Evolutionary conservation across 2,329 filamentous ascomycete species (phyloP).

Genomic region (Colletotrichum zoysiae): DNA sequence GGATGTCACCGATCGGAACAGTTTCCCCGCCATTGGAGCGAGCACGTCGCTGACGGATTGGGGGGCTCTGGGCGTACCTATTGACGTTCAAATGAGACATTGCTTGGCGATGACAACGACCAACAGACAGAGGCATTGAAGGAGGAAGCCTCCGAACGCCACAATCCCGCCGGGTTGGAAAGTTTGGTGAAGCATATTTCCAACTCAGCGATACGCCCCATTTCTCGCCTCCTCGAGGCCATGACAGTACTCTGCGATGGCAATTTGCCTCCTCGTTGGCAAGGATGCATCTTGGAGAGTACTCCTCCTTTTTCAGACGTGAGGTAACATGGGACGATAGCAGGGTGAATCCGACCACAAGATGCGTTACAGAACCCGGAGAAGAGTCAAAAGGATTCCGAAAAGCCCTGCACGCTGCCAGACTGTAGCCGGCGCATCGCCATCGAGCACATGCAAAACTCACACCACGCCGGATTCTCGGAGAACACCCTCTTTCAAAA

Average conservation of each 20-base stretch:
- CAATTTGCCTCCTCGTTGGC: not conserved
- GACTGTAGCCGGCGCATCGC: conserved; percentile 15
- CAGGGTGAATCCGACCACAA: conserved; percentile 18
- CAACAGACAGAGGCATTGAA: conserved; percentile 8
- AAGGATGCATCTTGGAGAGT: not conserved
- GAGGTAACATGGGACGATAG: conserved; percentile 14
- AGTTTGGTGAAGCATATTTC: conserved; percentile 17
- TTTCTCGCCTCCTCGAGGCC: conserved; percentile 14
- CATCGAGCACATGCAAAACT: conserved; percentile 22
- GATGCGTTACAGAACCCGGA: conserved; percentile 22
- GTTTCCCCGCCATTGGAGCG: conserved; percentile 14
- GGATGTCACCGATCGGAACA: not conserved
- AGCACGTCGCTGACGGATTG: conserved; percentile 17
- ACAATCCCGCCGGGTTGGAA: conserved; percentile 27
- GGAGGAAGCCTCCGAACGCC: conserved; percentile 26
- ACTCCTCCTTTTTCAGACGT: not conserved
- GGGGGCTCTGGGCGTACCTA: not conserved
- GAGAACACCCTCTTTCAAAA: not conserved
- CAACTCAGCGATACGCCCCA: conserved; percentile 16
- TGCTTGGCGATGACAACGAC: not conserved
- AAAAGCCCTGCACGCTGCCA: conserved; percentile 26
- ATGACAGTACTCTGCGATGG: conserved; percentile 3
- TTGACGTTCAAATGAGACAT: not conserved
- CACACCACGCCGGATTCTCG: not conserved
- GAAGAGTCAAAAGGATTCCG: conserved; percentile 10